Evolutionary conservation across 345 rosid genomes (phyloP).

Genomic region (Eucalyptus leucophloia): DNA sequence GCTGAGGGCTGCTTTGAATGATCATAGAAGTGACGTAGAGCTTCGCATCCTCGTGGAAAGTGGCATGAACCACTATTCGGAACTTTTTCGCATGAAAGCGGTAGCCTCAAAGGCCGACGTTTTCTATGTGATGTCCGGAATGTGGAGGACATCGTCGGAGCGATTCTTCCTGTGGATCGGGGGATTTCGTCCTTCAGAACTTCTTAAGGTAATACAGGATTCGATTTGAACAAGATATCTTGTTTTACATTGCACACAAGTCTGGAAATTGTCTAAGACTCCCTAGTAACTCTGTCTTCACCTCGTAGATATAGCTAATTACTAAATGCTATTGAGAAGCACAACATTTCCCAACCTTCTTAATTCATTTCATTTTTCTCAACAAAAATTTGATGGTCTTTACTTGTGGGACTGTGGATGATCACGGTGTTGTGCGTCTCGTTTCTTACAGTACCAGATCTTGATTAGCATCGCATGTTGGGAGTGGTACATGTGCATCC

Average conservation of each 20-base stretch:
- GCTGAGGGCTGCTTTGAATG: constrained; percentile 48
- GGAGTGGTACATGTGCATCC: not conserved
- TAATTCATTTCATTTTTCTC: not conserved
- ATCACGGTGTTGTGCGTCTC: not conserved
- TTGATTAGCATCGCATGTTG: not conserved
- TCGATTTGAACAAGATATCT: not conserved
- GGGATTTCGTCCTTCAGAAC: constrained; percentile 91
- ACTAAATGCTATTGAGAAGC: not conserved
- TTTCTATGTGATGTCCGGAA: constrained; percentile 69
- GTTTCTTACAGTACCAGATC: not conserved
- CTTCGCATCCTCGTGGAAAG: constrained; percentile 54
- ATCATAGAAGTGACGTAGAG: constrained; percentile 45
- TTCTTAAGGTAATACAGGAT: constrained; percentile 55
- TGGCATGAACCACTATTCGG: constrained; percentile 61
- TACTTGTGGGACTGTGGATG: not conserved
- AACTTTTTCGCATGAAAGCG: constrained; percentile 81
- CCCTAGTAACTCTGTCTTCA: not conserved
- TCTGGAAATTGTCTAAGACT: not conserved
- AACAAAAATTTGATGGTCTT: not conserved
- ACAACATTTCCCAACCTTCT: not conserved
- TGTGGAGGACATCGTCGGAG: constrained; percentile 90
- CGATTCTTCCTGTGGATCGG: constrained; percentile 95
- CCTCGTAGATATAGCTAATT: not conserved
- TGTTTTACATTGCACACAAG: not conserved
- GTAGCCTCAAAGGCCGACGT: constrained; percentile 69